phyloP scores from a whole-genome alignment of 495 filamentous ascomycete genomes.

The Trichocladium antarcticum region DNA sequence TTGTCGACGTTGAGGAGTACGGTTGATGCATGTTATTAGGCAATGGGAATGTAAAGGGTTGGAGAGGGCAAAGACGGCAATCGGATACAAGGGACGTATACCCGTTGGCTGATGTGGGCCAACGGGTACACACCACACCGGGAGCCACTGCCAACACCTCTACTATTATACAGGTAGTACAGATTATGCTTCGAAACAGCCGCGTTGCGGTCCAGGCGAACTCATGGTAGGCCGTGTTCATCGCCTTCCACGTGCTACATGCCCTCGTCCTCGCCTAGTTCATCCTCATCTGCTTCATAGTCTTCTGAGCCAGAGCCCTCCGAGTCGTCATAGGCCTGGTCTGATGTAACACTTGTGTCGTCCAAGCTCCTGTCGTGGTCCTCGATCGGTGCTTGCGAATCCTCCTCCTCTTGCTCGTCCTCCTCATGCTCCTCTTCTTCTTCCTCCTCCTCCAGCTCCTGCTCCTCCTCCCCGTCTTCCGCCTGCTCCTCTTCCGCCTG shows the following conservation, averaged over 20 bases:
- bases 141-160: too few species aligned
- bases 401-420: neutral
- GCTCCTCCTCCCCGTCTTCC: too few species aligned
- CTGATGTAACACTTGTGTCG: slow-evolving; percentile 4
- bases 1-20: too few species aligned
- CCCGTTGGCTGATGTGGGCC: too few species aligned
- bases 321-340: slow-evolving; percentile 15
- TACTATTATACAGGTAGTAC: too few species aligned
- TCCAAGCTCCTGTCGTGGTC: slow-evolving; percentile 7
- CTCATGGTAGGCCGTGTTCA: neutral
- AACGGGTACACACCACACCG: too few species aligned
- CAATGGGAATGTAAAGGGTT: too few species aligned
- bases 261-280: slow-evolving; percentile 29
- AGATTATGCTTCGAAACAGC: too few species aligned
- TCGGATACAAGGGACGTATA: too few species aligned
- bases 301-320: slow-evolving; percentile 31
- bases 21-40: too few species aligned
- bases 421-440: slow-evolving; percentile 7
- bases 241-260: slow-evolving; percentile 38
- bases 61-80: too few species aligned
- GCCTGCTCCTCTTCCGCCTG: neutral
- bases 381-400: slow-evolving; percentile 5
- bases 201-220: too few species aligned
- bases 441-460: neutral
- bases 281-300: slow-evolving; percentile 38